Base-by-base conservation (phyloP, 306 rosid genomes). In the Inga leiocalycina region DNA sequence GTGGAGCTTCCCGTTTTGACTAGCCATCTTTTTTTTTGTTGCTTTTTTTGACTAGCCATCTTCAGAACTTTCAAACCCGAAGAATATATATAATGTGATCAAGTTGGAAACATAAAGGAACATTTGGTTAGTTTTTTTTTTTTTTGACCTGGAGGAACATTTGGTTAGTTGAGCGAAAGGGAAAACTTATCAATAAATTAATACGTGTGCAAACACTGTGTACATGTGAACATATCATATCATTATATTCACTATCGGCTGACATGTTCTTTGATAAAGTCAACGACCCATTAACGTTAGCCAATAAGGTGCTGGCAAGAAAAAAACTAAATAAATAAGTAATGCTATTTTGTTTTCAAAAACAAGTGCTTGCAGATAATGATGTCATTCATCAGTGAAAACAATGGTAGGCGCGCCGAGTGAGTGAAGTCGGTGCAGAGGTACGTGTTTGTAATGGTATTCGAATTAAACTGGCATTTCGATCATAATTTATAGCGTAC, bases 1-100 rank as follows among this genome's bases (percentile, higher is more conserved):
- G 15, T 37, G 75, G 75, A 37, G 59, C 41, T 11, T 73, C 16
- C 6, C 34, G 2, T 68, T 76, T 80, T 70, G 74, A 59, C 79
- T 27, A 30, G 39, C 3, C 20, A 8, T 13, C 35, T 19, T 41
- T 27, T 27, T 27, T 27, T 27, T 27, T 27, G 0, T 0, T 27
- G 30, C 27, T 27, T 27, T 27, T 68, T 76, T 80, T 70, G 74
- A 59, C 79, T 27, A 30, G 39, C 3, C 20, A 8, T 13, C 35
- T 19, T 41, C 75, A 20, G 41, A 77, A 73, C 13, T 24, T 59
- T 81, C 51, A 32, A 70, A 46, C 44, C 35, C 62, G 8, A 27
- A 48, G 14, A 37, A 37, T 37, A 37, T 41, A 48, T 19, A 62
- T 20, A 39, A 24, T 4, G 69, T 37, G 70, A 65, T 45, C 15